phyloP scores from a whole-genome alignment of 2,329 filamentous ascomycete species.

The Neonectria coccinea region DNA sequence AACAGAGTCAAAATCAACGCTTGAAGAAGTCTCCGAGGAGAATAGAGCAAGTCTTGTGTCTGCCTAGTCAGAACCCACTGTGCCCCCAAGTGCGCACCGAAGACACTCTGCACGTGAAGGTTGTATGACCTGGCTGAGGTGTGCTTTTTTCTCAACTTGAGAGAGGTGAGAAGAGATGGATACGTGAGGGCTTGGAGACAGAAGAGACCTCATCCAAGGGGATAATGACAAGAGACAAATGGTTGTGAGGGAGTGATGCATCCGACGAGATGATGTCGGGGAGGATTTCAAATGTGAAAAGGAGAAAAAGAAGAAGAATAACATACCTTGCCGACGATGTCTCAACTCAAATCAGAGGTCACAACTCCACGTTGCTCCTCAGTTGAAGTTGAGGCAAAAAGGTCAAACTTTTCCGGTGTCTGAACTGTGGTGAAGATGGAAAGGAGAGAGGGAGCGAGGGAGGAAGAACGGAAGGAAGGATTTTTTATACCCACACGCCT shows the following conservation, averaged over 20 bases:
- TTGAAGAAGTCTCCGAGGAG: neutral
- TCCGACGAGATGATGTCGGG: neutral
- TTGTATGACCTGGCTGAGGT: neutral
- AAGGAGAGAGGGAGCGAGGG: constrained; percentile 16
- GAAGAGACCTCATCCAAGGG: neutral
- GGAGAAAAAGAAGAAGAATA: neutral
- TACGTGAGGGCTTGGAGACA: neutral
- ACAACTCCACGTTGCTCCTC: constrained; percentile 35
- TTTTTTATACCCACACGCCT: neutral
- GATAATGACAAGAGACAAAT: neutral
- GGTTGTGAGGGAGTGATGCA: neutral
- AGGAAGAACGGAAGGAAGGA: neutral
- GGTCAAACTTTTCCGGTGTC: constrained; percentile 5
- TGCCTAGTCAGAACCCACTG: no score
- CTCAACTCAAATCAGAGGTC: constrained; percentile 17
- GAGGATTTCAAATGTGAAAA: neutral
- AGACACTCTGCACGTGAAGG: neutral
- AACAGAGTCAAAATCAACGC: neutral
- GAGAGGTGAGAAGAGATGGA: neutral
- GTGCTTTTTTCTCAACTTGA: neutral
- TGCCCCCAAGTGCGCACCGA: no score
- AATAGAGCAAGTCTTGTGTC: no score
- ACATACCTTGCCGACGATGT: constrained; percentile 25
- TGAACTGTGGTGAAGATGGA: constrained; percentile 15
- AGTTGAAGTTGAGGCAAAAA: constrained; percentile 10